phyloP scores from a whole-genome alignment of 2,329 filamentous ascomycete genomes.

The Pseudogymnoascus sp. region DNA sequence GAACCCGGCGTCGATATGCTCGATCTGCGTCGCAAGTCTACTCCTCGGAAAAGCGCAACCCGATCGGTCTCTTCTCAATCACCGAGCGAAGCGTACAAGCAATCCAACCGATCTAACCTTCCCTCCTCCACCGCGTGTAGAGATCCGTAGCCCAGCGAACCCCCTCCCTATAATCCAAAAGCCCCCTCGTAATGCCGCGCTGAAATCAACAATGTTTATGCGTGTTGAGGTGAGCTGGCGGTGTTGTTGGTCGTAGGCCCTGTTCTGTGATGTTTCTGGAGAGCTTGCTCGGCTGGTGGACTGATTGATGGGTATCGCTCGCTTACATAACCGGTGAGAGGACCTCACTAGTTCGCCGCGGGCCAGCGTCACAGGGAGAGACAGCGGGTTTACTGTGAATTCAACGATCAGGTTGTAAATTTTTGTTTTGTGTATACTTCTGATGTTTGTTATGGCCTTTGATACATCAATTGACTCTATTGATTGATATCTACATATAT shows the following conservation, averaged over 20 bases:
- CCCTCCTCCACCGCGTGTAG: conserved; percentile 1
- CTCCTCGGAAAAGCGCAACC: neutral
- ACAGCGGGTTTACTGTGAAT: neutral
- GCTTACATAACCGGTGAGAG: conserved; percentile 4
- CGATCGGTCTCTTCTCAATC: neutral
- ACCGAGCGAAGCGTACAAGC: neutral
- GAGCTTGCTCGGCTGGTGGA: conserved; percentile 6
- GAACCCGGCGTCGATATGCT: neutral
- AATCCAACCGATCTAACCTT: neutral
- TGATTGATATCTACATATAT: neutral
- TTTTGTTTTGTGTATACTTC: neutral
- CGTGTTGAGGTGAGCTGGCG: neutral
- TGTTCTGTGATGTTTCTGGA: conserved; percentile 7
- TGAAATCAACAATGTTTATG: neutral
- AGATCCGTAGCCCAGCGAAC: neutral
- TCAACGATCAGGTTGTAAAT: neutral
- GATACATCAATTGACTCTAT: neutral
- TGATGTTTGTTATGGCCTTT: neutral
- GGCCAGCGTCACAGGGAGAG: neutral
- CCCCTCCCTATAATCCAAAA: neutral
- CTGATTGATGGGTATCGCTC: conserved; percentile 5
- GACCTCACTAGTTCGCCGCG: neutral
- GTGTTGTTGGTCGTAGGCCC: conserved; percentile 3
- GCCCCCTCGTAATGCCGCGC: conserved; percentile 5
- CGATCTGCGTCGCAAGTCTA: neutral